phyloP scores from a whole-genome alignment of 148 eudicot species.

The Diospyros kaki region DNA sequence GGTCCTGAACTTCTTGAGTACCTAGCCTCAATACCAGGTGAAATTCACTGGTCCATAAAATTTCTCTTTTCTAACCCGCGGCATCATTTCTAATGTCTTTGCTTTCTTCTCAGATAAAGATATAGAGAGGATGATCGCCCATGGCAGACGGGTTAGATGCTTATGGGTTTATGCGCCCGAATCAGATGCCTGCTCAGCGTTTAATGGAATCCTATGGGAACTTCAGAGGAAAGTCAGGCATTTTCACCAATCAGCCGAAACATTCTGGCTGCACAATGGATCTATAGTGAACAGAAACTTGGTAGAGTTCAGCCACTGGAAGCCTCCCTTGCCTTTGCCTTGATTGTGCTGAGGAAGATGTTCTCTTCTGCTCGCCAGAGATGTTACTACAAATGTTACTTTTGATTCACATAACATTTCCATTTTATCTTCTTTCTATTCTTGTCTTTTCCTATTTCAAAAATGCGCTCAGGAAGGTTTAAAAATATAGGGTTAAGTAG shows the following conservation, averaged over 20 bases:
- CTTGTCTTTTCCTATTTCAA: neutral
- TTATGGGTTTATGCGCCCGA: slow-evolving; percentile 76
- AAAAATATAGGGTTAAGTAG: neutral
- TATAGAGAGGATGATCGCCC: slow-evolving; percentile 75
- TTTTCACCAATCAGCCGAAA: slow-evolving; percentile 86
- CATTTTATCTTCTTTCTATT: neutral
- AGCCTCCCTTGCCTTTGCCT: slow-evolving; percentile 83
- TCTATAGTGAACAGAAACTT: slow-evolving; percentile 69
- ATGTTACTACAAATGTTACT: too few species aligned
- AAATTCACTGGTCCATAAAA: neutral
- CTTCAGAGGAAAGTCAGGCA: slow-evolving; percentile 79
- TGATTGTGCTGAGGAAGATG: slow-evolving; percentile 17
- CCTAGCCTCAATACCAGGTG: slow-evolving; percentile 89
- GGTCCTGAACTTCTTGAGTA: slow-evolving; percentile 76
- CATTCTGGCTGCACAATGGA: slow-evolving; percentile 89
- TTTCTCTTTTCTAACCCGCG: neutral
- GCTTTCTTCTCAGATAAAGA: slow-evolving; percentile 48
- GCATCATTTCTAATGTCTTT: slow-evolving; percentile 7
- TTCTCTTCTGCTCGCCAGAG: neutral
- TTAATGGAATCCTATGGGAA: slow-evolving; percentile 80
- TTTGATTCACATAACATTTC: neutral
- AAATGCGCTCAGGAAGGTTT: neutral
- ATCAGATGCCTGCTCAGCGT: slow-evolving; percentile 76
- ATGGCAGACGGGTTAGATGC: slow-evolving; percentile 73
- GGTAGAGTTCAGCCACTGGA: slow-evolving; percentile 69